Percentiles rank a stretch among this genome's conserved stretches.
Conservation (phyloP, 1,284 basidiomycete genomes). For the Sporisorium exsertum region DNA sequence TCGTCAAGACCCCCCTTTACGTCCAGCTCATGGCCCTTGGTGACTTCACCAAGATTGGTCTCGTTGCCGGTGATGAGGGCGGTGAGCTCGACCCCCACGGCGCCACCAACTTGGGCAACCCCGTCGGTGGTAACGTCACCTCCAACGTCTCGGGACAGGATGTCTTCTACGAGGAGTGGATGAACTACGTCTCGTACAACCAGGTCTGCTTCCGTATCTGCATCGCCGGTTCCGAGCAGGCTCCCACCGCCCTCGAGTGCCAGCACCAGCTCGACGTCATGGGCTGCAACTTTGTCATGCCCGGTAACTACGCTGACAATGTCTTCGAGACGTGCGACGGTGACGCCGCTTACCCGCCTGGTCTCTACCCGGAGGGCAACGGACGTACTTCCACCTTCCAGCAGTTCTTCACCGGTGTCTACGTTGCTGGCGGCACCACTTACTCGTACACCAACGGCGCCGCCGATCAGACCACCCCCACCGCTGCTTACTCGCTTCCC, state of each 20-base stretch:
- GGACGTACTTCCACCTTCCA: slow-evolving; percentile 64
- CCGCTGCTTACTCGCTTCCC: slow-evolving; percentile 64
- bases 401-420: slow-evolving; percentile 63
- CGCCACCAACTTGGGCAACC: slow-evolving; percentile 71
- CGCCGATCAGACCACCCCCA: slow-evolving; percentile 57
- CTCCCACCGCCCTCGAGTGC: slow-evolving; percentile 60
- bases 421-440: slow-evolving; percentile 41
- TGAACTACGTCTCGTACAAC: slow-evolving; percentile 67
- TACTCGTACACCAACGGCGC: slow-evolving; percentile 65
- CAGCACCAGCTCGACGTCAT: slow-evolving; percentile 67
- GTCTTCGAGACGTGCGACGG: slow-evolving; percentile 67
- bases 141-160: slow-evolving; percentile 72
- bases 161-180: slow-evolving; percentile 73
- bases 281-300: slow-evolving; percentile 70
- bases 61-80: slow-evolving; percentile 59
- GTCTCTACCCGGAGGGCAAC: slow-evolving; percentile 58
- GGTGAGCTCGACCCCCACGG: slow-evolving; percentile 69
- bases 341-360: slow-evolving; percentile 69
- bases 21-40: slow-evolving; percentile 72
- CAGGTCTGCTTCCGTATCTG: slow-evolving; percentile 69
- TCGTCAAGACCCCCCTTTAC: slow-evolving; percentile 68
- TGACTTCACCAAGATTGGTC: slow-evolving; percentile 68
- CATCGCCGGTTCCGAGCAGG: slow-evolving; percentile 62
- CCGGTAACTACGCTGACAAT: slow-evolving; percentile 63
- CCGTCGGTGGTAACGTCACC: slow-evolving; percentile 73